phyloP scores from a whole-genome alignment of 208 protist genomes.

The Leishmania arabica region DNA sequence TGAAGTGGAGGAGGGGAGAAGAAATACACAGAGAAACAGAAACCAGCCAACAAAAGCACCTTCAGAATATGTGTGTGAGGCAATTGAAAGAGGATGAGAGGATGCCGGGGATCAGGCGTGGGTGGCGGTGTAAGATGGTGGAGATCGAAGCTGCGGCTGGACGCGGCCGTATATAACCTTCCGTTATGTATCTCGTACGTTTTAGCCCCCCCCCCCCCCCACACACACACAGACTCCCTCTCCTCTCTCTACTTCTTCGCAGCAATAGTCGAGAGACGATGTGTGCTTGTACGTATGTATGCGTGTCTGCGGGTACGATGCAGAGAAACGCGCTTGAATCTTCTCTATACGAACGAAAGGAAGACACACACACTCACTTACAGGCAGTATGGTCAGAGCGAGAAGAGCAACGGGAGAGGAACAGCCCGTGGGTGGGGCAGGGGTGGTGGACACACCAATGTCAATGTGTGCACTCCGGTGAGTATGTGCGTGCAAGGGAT shows the following conservation, averaged over 20 bases:
- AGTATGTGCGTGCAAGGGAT: not conserved
- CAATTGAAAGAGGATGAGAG: slow-evolving; percentile 5
- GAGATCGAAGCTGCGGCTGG: not conserved
- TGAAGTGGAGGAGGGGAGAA: not conserved
- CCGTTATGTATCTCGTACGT: not conserved
- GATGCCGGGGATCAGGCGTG: not conserved
- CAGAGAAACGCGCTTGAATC: not conserved
- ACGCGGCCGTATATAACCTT: not conserved
- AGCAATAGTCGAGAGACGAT: not conserved
- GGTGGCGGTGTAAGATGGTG: not conserved
- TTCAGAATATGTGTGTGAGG: slow-evolving; percentile 4
- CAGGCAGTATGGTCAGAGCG: not conserved
- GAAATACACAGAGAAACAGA: not conserved
- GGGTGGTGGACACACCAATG: not conserved
- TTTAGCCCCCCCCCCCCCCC: not conserved
- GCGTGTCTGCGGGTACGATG: not conserved
- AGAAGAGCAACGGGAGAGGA: not conserved
- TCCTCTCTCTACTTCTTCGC: not conserved
- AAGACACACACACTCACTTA: not conserved
- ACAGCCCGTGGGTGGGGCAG: not conserved
- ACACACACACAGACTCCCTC: too few relatives aligned
- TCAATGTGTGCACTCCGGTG: not conserved
- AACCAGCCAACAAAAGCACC: slow-evolving; percentile 13
- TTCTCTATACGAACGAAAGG: not conserved
- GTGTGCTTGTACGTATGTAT: not conserved